A percentile compares a stretch with the other conserved stretches of the same genome.
Evolutionary conservation across 305 asterid genomes (phyloP).

Genomic region (Lippia alba): DNA sequence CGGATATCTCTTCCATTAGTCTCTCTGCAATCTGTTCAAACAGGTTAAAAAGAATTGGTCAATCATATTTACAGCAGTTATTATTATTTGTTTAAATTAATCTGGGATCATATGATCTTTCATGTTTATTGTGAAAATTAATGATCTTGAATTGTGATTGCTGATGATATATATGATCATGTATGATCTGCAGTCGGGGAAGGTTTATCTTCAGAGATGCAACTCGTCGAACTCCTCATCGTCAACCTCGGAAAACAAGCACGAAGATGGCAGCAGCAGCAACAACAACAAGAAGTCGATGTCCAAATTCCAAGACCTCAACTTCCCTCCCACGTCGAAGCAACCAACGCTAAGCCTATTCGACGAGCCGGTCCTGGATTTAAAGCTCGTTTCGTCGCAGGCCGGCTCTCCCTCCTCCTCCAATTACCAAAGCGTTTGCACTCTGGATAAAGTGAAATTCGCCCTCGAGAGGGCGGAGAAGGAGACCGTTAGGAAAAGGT

Average conservation of each 20-base stretch:
- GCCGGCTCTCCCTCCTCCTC: constrained; percentile 48
- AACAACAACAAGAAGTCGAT: constrained; percentile 25
- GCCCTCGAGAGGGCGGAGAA: constrained; percentile 77
- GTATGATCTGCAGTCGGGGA: constrained; percentile 63
- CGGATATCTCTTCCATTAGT: neutral
- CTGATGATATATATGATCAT: neutral
- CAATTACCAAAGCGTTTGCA: constrained; percentile 71
- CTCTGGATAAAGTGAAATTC: constrained; percentile 76
- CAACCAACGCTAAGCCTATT: constrained; percentile 42
- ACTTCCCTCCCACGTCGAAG: constrained; percentile 56
- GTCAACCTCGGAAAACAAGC: constrained; percentile 45
- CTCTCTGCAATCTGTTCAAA: neutral
- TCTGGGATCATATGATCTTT: neutral
- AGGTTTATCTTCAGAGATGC: constrained; percentile 66
- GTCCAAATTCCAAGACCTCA: constrained; percentile 62
- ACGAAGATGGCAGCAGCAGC: constrained; percentile 18
- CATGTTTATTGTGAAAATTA: neutral
- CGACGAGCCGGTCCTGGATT: constrained; percentile 54
- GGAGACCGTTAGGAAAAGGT: constrained; percentile 54
- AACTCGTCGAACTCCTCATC: constrained; percentile 55
- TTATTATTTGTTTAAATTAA: neutral
- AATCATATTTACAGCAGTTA: neutral
- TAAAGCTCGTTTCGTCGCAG: constrained; percentile 53
- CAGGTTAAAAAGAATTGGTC: neutral
- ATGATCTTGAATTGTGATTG: too few species aligned